Conservation (phyloP, 2,329 filamentous ascomycete genomes). For the Fusarium drepaniforme region DNA sequence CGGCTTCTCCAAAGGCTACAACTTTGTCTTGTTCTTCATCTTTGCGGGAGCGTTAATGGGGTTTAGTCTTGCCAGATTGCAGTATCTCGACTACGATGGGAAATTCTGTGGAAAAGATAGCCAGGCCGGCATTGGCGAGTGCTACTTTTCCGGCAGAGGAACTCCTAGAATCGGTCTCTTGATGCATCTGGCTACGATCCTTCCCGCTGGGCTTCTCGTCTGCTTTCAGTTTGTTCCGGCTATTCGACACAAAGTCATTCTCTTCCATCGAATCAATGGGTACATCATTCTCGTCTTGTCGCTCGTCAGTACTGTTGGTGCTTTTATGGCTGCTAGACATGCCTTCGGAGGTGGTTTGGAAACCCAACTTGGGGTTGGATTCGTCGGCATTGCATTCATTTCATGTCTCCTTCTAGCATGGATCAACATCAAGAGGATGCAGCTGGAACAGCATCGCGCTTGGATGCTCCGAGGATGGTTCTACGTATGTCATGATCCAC, state of each 20-base stretch:
- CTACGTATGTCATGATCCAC: not conserved
- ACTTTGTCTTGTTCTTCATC: constrained; percentile 1
- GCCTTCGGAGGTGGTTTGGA: not conserved
- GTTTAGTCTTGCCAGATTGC: not conserved
- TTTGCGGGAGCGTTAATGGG: not conserved
- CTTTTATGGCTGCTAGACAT: not conserved
- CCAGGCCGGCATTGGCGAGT: not conserved
- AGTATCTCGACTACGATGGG: not conserved
- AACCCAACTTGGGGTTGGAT: not conserved
- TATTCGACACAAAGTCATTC: not conserved
- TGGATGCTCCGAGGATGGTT: constrained; percentile 1
- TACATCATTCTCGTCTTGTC: not conserved
- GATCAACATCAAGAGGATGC: not conserved
- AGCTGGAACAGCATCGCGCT: not conserved
- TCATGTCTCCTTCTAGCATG: not conserved
- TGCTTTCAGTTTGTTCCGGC: not conserved
- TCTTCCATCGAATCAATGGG: not conserved
- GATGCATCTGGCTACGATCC: not conserved
- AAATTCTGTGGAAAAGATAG: not conserved
- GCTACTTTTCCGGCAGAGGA: not conserved
- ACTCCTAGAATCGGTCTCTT: not conserved
- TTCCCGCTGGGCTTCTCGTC: not conserved
- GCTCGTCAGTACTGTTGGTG: not conserved
- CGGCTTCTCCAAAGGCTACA: constrained; percentile 2
- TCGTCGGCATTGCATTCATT: not conserved